Base-by-base conservation (phyloP, 495 filamentous ascomycete genomes). In the Xylaria bambusicola region DNA sequence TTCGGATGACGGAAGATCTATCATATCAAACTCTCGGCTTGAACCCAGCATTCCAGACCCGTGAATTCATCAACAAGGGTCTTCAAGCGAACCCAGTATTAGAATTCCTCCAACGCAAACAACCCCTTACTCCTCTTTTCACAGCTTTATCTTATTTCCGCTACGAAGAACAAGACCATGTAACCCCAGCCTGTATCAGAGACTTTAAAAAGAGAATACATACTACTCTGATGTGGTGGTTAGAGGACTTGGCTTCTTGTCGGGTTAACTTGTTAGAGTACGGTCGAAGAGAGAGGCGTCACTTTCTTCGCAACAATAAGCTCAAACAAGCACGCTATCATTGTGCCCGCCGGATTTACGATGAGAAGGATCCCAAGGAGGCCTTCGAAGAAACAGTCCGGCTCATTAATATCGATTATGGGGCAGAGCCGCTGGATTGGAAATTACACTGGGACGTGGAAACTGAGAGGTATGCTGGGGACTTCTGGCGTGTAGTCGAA, bases 171-270 rank as follows among this genome's bases (percentile, higher is more conserved):
- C 44, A 46, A 23, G 44, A 46, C 0, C 3, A 46, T 46, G 20
- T 24, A n/a, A 26, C 21, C 13, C 44, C 44, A 6, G 26, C 10
- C 44, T 46, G 44, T 21, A 24, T 21, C 15, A 3, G 26, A 8
- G 46, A 49, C 15, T 18, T 49, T 4, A 49, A n/a, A 29, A 49
- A 8, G 20, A 49, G 5, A 31, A 29, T 29, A 15, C 13, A 27
- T 17, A 18, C 26, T 7, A 29, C 46, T 3, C 46, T 49, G 10
- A 49, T 26, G 15, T 49, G 46, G 46, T 49, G 46, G 46, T n/a
- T 49, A 9, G 46, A 49, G 31, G 46, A 49, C 18, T 20, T 49
- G n/a, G 44, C 44, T 26, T 18, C 44, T 46, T 49, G 46, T 17
- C 3, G 12, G 46, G 46, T 49, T 1, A 12, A 49, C 6, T 29